phyloP scores from a whole-genome alignment of 257 asterid species.

The Nicotiana paniculata region DNA sequence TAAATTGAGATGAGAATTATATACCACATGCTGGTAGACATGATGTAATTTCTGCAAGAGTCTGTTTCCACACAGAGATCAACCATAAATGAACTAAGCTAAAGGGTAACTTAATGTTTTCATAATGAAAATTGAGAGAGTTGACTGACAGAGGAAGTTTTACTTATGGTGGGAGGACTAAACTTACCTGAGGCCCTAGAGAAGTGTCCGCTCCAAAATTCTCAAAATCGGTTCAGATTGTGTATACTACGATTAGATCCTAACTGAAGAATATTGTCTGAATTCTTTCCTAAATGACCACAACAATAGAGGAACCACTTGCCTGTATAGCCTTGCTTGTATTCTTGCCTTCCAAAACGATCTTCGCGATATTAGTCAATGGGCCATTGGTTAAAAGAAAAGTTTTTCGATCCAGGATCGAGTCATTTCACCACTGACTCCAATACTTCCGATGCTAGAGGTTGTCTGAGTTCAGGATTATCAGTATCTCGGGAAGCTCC shows the following conservation, averaged over 20 bases:
- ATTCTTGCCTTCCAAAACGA: slow-evolving; percentile 43
- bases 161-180: background rate
- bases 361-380: slow-evolving; percentile 59
- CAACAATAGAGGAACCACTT: slow-evolving; percentile 6
- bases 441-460: slow-evolving; percentile 68
- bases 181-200: background rate
- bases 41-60: slow-evolving; percentile 26
- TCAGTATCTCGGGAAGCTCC: slow-evolving; percentile 84
- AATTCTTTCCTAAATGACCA: background rate
- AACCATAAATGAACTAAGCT: background rate
- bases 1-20: background rate
- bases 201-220: background rate
- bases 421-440: slow-evolving; percentile 46
- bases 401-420: slow-evolving; percentile 40
- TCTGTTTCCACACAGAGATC: too few species aligned
- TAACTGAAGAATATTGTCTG: background rate
- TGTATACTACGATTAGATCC: background rate
- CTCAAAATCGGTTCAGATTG: background rate
- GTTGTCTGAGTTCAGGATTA: slow-evolving; percentile 74
- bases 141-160: background rate
- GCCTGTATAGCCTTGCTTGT: slow-evolving; percentile 50
- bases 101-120: background rate
- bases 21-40: slow-evolving; percentile 65
- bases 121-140: background rate
- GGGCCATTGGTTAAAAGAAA: slow-evolving; percentile 81